Conservation (phyloP, 2,329 filamentous ascomycete genomes). For the Aspergillus ustus region DNA sequence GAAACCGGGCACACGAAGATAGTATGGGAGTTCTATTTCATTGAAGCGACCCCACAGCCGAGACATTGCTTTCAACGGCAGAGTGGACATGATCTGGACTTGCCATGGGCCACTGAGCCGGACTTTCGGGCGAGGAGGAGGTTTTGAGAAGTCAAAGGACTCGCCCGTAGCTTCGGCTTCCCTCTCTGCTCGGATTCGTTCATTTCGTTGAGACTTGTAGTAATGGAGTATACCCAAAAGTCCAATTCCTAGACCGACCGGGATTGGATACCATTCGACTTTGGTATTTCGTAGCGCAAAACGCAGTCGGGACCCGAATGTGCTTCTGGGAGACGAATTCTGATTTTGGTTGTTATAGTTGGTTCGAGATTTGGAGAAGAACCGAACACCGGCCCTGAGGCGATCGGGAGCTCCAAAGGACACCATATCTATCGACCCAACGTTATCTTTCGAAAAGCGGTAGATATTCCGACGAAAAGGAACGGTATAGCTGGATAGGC, state of each 20-base stretch:
- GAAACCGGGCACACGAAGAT: conserved; percentile 85
- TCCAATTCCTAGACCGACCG: conserved; percentile 80
- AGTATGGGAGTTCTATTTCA: conserved; percentile 84
- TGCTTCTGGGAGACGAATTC: conserved; percentile 45
- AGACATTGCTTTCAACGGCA: conserved; percentile 88
- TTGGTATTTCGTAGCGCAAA: conserved; percentile 66
- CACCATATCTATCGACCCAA: conserved; percentile 38
- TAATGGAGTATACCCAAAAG: conserved; percentile 84
- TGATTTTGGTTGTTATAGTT: conserved; percentile 43
- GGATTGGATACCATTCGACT: conserved; percentile 89
- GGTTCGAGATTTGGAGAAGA: conserved; percentile 45
- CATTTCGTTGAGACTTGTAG: conserved; percentile 68
- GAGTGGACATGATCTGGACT: conserved; percentile 89
- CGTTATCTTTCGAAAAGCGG: conserved; percentile 26
- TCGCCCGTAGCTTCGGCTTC: conserved; percentile 51
- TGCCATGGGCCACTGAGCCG: conserved; percentile 89
- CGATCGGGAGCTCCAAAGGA: conserved; percentile 38
- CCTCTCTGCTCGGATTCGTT: conserved; percentile 55
- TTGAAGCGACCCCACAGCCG: conserved; percentile 91
- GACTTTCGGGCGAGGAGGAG: conserved; percentile 64
- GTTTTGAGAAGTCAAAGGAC: conserved; percentile 40
- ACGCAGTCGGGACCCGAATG: conserved; percentile 62
- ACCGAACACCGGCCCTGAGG: conserved; percentile 35
- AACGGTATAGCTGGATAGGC: conserved; percentile 34
- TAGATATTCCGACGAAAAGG: conserved; percentile 30